Base-by-base conservation (phyloP, 306 rosid species). In the Lotus japonicus region DNA sequence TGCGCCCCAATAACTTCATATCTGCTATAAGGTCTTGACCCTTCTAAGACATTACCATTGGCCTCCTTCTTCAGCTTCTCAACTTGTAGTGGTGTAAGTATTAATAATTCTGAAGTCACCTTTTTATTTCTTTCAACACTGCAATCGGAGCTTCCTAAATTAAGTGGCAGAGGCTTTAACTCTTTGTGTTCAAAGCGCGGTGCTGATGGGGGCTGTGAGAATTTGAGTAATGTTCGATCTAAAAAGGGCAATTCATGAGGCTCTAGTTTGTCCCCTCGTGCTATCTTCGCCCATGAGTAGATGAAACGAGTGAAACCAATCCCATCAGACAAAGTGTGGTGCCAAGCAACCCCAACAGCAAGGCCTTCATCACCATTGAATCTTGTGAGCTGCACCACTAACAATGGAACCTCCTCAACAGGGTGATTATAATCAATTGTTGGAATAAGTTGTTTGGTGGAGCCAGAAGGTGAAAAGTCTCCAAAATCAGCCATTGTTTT, bases 401-500 rank as follows among this genome's bases (percentile, higher is more conserved):
- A 0, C 8, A 49, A 0, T 0, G 77, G 77, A 36, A 49, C 6
- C 3, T 72, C 69, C 17, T 72, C 68, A 0, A 70, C 5, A 0
- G 75, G 58, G 31, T 58, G 19, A 5, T 42, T 31, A 0, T 31
- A 46, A 19, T 59, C 61, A 11, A 59, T 3, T 14, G 0, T 23
- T 4, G 72, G 81, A 57, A 48, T 1, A 38, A 77, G 81, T 5
- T 71, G 50, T 8, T 4, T 21, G 36, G 10, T 63, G 10, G 55
- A 9, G 0, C 50, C 61, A n/a, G 39, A 49, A 7, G 60, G 68
- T 35, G 51, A 33, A 38, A 71, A 71, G 3, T 59, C 68, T 9
- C 70, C 70, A 72, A 36, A 72, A 7, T 72, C 70, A 14, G 3
- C 10, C 16, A 72, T 13, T 72, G 62, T 60, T 49, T 55, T 48